Conservation (phyloP, 2,329 filamentous ascomycete species). For the Colletotrichum acutatum region DNA sequence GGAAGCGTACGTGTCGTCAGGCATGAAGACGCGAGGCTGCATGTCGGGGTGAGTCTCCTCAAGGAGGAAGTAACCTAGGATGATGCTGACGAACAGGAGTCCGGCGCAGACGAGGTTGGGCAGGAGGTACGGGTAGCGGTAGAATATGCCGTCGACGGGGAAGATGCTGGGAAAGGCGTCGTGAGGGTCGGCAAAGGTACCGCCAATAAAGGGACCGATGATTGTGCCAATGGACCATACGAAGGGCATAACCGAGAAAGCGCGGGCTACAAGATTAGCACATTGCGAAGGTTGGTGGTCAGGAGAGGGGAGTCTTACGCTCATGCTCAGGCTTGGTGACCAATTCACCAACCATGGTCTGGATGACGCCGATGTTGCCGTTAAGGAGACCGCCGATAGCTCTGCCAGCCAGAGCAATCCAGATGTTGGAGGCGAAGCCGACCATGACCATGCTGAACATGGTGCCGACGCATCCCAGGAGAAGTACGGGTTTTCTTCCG, state of each 20-base stretch:
- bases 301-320: conserved; percentile 63
- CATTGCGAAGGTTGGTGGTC: neutral
- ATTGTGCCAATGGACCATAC: conserved; percentile 94
- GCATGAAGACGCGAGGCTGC: conserved; percentile 44
- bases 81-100: conserved; percentile 81
- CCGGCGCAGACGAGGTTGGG: conserved; percentile 87
- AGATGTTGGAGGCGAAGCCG: conserved; percentile 85
- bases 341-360: conserved; percentile 92
- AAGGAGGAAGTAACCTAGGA: conserved; percentile 83
- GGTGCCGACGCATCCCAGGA: conserved; percentile 84
- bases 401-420: conserved; percentile 82
- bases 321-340: conserved; percentile 87
- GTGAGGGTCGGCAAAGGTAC: conserved; percentile 83
- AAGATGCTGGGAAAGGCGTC: conserved; percentile 79
- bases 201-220: conserved; percentile 87
- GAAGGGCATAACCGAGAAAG: conserved; percentile 93
- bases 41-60: conserved; percentile 83
- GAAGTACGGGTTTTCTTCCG: conserved; percentile 85
- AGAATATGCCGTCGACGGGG: conserved; percentile 75
- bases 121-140: conserved; percentile 84
- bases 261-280: conserved; percentile 68
- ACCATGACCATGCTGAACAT: conserved; percentile 86
- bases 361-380: conserved; percentile 90
- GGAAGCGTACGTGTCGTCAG: conserved; percentile 60
- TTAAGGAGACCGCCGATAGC: conserved; percentile 85